Percentiles rank a stretch among this genome's conserved stretches.
Evolutionary conservation across 169 alveolate genomes (phyloP).

Genomic region (Plasmodium fragile): DNA sequence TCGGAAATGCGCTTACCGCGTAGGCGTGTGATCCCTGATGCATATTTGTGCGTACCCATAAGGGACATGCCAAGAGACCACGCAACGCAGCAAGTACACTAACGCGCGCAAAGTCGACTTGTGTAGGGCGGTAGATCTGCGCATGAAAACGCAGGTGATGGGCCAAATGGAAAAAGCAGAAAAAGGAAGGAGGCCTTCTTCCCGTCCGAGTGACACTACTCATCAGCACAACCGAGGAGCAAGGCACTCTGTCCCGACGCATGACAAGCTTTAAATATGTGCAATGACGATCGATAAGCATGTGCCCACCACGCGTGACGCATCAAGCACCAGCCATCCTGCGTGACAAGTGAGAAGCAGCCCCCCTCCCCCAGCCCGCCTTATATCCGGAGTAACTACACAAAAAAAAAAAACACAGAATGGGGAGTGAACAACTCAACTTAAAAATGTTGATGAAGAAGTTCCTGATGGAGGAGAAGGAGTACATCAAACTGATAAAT

Average conservation of each 20-base stretch:
- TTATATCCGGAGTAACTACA: neutral
- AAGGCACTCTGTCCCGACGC: neutral
- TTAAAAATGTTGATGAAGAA: slow-evolving; percentile 49
- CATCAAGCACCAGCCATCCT: neutral
- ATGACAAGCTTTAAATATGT: neutral
- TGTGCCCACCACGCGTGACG: neutral
- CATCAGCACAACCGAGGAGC: neutral
- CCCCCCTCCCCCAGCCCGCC: neutral
- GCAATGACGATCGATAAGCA: neutral
- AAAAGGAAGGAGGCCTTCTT: neutral
- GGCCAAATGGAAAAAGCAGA: neutral
- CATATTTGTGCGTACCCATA: neutral
- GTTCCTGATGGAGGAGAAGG: slow-evolving; percentile 42
- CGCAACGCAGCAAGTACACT: neutral
- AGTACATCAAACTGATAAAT: slow-evolving; percentile 34
- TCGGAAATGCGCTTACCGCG: neutral
- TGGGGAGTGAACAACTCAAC: slow-evolving; percentile 33
- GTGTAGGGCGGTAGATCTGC: neutral
- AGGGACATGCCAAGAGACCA: neutral
- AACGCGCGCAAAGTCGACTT: neutral
- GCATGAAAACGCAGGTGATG: slow-evolving; percentile 2
- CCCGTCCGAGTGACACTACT: neutral
- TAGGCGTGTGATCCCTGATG: neutral
- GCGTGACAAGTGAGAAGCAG: neutral
- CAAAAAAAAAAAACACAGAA: neutral